These are phyloP conservation scores for Cynanchum wilfordii DNA, from an alignment of 257 asterid genomes.

Conservation along the genomic window DNA sequence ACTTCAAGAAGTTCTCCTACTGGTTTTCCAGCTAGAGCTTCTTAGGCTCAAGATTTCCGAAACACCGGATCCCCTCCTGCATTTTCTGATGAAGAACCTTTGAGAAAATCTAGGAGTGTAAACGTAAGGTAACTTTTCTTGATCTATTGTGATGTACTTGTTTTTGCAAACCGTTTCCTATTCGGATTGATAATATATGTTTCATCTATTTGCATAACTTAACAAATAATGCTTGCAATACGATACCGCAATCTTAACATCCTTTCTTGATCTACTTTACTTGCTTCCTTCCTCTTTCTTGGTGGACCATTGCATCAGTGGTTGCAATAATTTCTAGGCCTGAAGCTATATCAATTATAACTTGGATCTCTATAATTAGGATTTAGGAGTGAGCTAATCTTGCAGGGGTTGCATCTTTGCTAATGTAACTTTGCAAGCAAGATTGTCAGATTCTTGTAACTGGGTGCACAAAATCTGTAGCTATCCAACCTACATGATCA, in stretches of 20 bases:
- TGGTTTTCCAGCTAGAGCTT: slow-evolving; percentile 23
- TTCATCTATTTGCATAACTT: not conserved
- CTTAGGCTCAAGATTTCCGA: slow-evolving; percentile 29
- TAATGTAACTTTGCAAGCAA: not conserved
- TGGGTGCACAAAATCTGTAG: not conserved
- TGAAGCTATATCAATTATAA: not conserved
- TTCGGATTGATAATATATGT: not conserved
- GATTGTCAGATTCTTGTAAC: not conserved
- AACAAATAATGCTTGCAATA: not conserved
- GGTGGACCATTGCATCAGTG: not conserved
- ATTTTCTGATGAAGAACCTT: slow-evolving; percentile 30
- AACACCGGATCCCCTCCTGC: slow-evolving; percentile 36
- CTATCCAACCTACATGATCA: not conserved
- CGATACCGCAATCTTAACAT: not conserved
- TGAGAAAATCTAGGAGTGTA: slow-evolving; percentile 30
- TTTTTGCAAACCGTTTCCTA: not conserved
- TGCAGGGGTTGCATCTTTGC: not conserved
- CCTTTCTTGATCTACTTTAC: not conserved
- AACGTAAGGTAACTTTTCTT: slow-evolving; percentile 33
- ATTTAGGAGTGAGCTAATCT: not conserved
- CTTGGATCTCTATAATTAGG: not conserved
- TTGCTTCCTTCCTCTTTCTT: not conserved
- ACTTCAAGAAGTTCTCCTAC: slow-evolving; percentile 25
- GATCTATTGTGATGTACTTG: not conserved
- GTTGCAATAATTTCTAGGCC: not conserved